A percentile compares a stretch with the other conserved stretches of the same genome.
Evolutionary conservation across 768 basidiomycete genomes (phyloP).

Genomic region (Lactarius sp.): DNA sequence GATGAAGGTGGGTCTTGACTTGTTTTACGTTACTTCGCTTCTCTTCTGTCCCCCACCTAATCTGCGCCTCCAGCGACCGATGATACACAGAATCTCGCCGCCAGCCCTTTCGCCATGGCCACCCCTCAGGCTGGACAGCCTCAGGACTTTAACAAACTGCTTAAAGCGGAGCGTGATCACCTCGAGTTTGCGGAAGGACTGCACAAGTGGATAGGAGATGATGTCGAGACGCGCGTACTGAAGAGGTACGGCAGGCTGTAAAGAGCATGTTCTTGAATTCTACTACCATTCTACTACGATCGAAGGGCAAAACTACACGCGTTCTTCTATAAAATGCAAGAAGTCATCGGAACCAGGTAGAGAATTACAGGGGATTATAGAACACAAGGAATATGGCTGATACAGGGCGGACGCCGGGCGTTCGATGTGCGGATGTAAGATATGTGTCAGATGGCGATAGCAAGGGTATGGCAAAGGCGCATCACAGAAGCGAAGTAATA

Average conservation of each 20-base stretch:
- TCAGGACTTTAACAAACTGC: conserved; percentile 86
- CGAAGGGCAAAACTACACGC: neutral
- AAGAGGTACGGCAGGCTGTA: conserved; percentile 66
- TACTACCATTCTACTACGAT: conserved; percentile 1
- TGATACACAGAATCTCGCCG: conserved; percentile 66
- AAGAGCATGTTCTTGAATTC: conserved; percentile 19
- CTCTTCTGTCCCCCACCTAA: conserved; percentile 18
- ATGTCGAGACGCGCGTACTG: conserved; percentile 74
- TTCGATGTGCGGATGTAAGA: conserved; percentile 6
- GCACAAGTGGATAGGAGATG: conserved; percentile 79
- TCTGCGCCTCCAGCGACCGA: conserved; percentile 57
- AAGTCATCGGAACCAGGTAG: neutral
- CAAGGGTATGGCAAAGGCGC: neutral
- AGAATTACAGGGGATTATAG: neutral
- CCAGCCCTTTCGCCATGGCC: conserved; percentile 59
- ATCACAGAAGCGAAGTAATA: neutral
- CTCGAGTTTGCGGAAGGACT: conserved; percentile 85
- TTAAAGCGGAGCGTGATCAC: conserved; percentile 89
- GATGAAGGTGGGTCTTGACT: conserved; percentile 66
- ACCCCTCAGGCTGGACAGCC: conserved; percentile 47
- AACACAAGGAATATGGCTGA: neutral
- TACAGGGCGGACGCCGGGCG: conserved; percentile 4
- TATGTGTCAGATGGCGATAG: conserved; percentile 4
- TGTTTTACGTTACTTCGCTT: conserved; percentile 21
- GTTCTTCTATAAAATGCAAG: conserved; percentile 8